Conservation (phyloP, 2,329 filamentous ascomycete species). For the Thelonectria discophora region DNA sequence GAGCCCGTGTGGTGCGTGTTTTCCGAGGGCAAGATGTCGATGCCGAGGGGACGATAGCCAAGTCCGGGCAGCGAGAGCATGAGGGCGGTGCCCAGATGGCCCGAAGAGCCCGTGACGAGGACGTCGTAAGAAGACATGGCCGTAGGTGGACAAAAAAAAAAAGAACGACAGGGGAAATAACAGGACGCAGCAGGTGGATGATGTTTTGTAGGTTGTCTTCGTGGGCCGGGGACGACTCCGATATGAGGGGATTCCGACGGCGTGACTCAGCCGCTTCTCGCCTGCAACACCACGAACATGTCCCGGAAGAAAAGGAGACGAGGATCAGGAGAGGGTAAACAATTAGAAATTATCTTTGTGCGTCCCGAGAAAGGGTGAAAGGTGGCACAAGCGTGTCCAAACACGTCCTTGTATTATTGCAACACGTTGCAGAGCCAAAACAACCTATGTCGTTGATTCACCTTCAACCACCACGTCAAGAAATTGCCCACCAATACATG, state of each 20-base stretch:
- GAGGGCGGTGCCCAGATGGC: slow-evolving; percentile 56
- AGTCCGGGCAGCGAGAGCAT: slow-evolving; percentile 53
- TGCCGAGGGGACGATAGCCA: slow-evolving; percentile 53
- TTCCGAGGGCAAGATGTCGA: slow-evolving; percentile 52
- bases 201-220: not conserved
- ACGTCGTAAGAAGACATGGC: slow-evolving; percentile 43
- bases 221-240: not conserved
- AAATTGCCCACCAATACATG: not conserved
- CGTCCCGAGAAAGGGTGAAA: not conserved
- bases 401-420: not conserved
- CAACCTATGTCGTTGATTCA: not conserved
- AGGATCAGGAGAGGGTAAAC: not conserved
- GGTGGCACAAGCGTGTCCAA: not conserved
- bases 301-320: not conserved
- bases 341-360: not conserved
- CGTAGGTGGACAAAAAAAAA: not conserved
- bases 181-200: not conserved
- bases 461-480: not conserved
- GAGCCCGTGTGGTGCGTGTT: slow-evolving; percentile 51
- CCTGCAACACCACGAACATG: not conserved
- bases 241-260: not conserved
- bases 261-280: not conserved
- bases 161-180: not conserved
- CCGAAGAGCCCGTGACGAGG: slow-evolving; percentile 57
- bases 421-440: not conserved